phyloP scores from a whole-genome alignment of 768 basidiomycete species.

The Tubosaeta brunneosetosa region DNA sequence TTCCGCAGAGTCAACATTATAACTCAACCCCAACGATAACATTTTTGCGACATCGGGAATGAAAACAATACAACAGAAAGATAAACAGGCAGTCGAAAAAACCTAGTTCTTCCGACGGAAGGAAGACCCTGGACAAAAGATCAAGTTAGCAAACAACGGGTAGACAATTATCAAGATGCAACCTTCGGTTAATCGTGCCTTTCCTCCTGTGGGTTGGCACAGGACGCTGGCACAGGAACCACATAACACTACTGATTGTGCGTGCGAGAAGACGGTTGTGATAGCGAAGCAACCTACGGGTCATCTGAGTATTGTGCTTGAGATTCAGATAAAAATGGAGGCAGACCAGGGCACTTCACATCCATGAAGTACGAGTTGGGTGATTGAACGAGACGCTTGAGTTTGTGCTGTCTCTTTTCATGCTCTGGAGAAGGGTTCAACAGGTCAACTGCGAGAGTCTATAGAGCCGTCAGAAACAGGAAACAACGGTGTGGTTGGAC shows the following conservation, averaged over 20 bases:
- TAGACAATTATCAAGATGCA: constrained; percentile 28
- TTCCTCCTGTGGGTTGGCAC: constrained; percentile 98
- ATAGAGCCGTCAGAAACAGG: constrained; percentile 7
- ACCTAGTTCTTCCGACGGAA: constrained; percentile 93
- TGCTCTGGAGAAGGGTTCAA: constrained; percentile 89
- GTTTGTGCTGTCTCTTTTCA: constrained; percentile 92
- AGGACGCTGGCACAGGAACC: constrained; percentile 88
- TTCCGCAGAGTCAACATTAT: constrained; percentile 4
- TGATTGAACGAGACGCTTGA: constrained; percentile 97
- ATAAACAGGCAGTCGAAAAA: not conserved
- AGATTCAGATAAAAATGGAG: not conserved
- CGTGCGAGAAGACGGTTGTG: constrained; percentile 98
- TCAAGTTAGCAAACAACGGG: constrained; percentile 7
- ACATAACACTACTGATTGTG: constrained; percentile 95
- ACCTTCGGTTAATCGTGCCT: constrained; percentile 98
- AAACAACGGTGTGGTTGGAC: not conserved
- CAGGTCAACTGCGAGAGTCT: constrained; percentile 97
- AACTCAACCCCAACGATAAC: constrained; percentile 9
- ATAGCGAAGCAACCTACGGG: constrained; percentile 87
- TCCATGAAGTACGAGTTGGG: constrained; percentile 99
- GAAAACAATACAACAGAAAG: constrained; percentile 1
- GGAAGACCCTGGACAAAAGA: constrained; percentile 70
- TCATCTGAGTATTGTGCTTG: not conserved
- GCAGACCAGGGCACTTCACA: constrained; percentile 94
- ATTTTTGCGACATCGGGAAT: constrained; percentile 9